Percentiles rank a stretch among this genome's conserved stretches.
phyloP scores from a whole-genome alignment of 2,329 filamentous ascomycete species.

The Monilinia fructicola region DNA sequence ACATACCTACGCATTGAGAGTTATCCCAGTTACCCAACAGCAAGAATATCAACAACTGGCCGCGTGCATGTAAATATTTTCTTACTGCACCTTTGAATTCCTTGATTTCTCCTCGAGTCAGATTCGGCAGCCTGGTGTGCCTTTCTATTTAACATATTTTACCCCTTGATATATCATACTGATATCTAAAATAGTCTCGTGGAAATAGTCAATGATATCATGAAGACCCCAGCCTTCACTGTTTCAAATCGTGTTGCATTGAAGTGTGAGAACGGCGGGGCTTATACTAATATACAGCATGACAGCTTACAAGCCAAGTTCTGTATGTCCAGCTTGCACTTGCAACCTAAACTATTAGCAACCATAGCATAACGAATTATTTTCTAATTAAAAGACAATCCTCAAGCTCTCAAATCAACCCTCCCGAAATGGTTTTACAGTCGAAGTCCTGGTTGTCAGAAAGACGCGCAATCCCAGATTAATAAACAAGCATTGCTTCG shows the following conservation, averaged over 20 bases:
- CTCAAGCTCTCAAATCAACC: not conserved
- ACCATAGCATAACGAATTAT: not conserved
- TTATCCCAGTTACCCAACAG: not conserved
- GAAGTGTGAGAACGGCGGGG: not conserved
- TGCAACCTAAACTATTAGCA: not conserved
- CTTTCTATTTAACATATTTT: not conserved
- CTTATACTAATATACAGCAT: not conserved
- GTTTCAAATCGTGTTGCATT: not conserved
- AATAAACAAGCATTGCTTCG: no score
- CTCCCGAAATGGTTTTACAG: not conserved
- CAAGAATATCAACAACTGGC: not conserved
- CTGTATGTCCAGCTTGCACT: not conserved
- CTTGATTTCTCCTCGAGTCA: not conserved
- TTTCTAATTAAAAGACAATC: not conserved
- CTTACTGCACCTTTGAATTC: not conserved
- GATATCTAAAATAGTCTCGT: not conserved
- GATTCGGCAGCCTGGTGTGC: not conserved
- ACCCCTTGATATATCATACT: not conserved
- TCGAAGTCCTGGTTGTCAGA: not conserved
- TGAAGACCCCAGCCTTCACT: not conserved
- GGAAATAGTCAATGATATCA: not conserved
- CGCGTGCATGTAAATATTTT: not conserved
- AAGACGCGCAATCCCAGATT: slow-evolving; percentile 7
- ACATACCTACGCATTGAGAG: not conserved
- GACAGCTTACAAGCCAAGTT: not conserved